A percentile compares a stretch with the other conserved stretches of the same genome.
Conservation (phyloP, 2,329 filamentous ascomycete species). For the Stenocarpella maydis region DNA sequence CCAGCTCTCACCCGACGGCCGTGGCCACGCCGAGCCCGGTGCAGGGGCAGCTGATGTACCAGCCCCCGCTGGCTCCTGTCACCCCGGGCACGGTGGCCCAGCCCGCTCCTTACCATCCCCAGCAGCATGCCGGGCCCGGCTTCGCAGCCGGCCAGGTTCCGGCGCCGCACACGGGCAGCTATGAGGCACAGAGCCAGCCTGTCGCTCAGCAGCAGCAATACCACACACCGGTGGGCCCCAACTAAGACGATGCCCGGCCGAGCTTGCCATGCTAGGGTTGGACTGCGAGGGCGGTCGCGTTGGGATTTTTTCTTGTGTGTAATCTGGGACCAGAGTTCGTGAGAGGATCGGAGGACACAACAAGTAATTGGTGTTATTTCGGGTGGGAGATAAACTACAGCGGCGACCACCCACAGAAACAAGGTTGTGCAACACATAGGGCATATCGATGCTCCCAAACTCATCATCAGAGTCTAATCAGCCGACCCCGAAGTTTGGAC, state of each 20-base stretch:
- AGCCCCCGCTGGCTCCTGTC: conserved; percentile 34
- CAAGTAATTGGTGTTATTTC: neutral
- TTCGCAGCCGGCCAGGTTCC: conserved; percentile 1
- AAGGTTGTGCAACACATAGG: neutral
- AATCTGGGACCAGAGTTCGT: neutral
- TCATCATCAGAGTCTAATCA: too few relatives aligned
- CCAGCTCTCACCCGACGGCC: conserved; percentile 30
- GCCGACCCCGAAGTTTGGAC: too few relatives aligned
- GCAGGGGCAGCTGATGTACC: conserved; percentile 35
- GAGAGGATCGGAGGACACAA: neutral
- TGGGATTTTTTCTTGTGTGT: neutral
- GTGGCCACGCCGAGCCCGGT: conserved; percentile 35
- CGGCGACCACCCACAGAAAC: neutral
- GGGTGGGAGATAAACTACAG: neutral
- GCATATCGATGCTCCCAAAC: too few relatives aligned
- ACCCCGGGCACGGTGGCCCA: neutral
- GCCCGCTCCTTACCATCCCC: conserved; percentile 11
- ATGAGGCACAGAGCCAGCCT: conserved; percentile 28
- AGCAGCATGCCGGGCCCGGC: neutral
- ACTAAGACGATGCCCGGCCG: neutral
- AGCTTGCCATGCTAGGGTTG: neutral
- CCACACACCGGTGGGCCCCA: conserved; percentile 15
- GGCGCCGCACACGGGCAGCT: conserved; percentile 24
- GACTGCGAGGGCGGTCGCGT: neutral
- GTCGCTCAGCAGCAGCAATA: conserved; percentile 30